Percentiles rank a stretch among this genome's conserved stretches.
Conservation (phyloP, 2,329 filamentous ascomycete species). For the Elsinoe australis region DNA sequence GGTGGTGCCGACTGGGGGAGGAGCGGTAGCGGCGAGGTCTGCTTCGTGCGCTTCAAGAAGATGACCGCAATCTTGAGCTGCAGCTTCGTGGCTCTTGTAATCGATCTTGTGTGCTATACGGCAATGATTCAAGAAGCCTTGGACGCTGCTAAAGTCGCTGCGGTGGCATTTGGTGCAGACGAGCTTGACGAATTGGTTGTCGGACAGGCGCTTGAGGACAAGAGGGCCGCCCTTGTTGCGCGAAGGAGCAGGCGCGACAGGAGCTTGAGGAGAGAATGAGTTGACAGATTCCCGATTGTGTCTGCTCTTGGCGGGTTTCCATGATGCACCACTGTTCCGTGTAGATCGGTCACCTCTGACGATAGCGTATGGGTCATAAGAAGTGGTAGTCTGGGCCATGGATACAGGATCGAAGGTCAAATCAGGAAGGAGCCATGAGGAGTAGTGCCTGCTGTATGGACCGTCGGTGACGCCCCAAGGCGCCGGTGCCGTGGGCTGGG, state of each 20-base stretch:
- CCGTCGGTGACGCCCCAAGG: constrained; percentile 88
- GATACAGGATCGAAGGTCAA: constrained; percentile 63
- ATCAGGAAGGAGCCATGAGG: constrained; percentile 89
- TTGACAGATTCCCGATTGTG: constrained; percentile 52
- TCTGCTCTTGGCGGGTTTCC: constrained; percentile 44
- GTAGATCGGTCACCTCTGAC: constrained; percentile 59
- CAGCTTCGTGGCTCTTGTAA: constrained; percentile 93
- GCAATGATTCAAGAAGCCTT: constrained; percentile 99
- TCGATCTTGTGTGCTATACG: constrained; percentile 89
- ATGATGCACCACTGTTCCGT: constrained; percentile 62
- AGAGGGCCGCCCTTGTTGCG: constrained; percentile 67
- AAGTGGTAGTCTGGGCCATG: constrained; percentile 21
- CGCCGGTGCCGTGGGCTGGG: constrained; percentile 67
- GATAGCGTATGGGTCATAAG: constrained; percentile 21
- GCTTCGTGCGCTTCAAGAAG: constrained; percentile 63
- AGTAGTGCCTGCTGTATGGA: constrained; percentile 88
- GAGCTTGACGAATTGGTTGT: constrained; percentile 80
- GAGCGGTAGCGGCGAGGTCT: constrained; percentile 18
- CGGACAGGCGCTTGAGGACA: constrained; percentile 70
- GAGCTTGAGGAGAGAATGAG: constrained; percentile 55
- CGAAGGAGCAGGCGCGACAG: constrained; percentile 54
- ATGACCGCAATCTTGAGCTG: constrained; percentile 78
- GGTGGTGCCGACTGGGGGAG: constrained; percentile 9
- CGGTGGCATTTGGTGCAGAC: constrained; percentile 80
- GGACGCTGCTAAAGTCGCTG: constrained; percentile 89